Conservation (phyloP, 2,329 filamentous ascomycete genomes). For the Colletotrichum musae region DNA sequence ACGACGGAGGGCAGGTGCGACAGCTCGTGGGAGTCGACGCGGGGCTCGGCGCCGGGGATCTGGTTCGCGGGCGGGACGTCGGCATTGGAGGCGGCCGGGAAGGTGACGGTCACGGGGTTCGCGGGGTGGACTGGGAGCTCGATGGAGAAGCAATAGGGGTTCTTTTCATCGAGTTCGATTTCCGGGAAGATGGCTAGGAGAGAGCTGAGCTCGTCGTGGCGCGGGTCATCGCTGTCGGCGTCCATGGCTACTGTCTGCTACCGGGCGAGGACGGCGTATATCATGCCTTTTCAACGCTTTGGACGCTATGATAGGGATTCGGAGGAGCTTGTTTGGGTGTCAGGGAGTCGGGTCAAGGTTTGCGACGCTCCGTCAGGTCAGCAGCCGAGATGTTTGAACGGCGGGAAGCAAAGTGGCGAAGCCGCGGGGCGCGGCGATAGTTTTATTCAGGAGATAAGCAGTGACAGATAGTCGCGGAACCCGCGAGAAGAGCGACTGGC, state of each 20-base stretch:
- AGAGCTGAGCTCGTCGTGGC: slow-evolving; percentile 71
- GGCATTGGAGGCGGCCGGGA: slow-evolving; percentile 60
- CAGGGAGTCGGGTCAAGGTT: not conserved
- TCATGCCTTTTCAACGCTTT: slow-evolving; percentile 30
- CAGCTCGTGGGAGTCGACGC: slow-evolving; percentile 64
- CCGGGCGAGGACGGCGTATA: slow-evolving; percentile 20
- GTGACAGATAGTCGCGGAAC: slow-evolving; percentile 33
- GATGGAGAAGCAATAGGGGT: slow-evolving; percentile 66
- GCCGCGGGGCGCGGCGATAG: slow-evolving; percentile 9
- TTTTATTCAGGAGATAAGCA: slow-evolving; percentile 21
- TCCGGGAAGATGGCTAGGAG: slow-evolving; percentile 78
- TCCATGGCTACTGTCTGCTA: slow-evolving; percentile 51
- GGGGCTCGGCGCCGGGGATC: slow-evolving; percentile 29
- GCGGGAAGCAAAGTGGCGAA: slow-evolving; percentile 25
- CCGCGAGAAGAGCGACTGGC: slow-evolving; percentile 38
- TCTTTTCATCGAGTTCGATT: slow-evolving; percentile 61
- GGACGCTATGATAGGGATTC: not conserved
- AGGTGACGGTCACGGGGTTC: slow-evolving; percentile 69
- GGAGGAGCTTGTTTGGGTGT: not conserved
- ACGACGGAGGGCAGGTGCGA: slow-evolving; percentile 71
- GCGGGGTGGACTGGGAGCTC: slow-evolving; percentile 71
- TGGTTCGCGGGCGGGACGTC: slow-evolving; percentile 38
- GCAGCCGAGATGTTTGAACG: slow-evolving; percentile 27
- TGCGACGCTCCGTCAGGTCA: slow-evolving; percentile 5
- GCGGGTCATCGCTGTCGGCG: slow-evolving; percentile 62